phyloP scores from a whole-genome alignment of 2,329 filamentous ascomycete genomes.

The Amylocarpus encephaloides region DNA sequence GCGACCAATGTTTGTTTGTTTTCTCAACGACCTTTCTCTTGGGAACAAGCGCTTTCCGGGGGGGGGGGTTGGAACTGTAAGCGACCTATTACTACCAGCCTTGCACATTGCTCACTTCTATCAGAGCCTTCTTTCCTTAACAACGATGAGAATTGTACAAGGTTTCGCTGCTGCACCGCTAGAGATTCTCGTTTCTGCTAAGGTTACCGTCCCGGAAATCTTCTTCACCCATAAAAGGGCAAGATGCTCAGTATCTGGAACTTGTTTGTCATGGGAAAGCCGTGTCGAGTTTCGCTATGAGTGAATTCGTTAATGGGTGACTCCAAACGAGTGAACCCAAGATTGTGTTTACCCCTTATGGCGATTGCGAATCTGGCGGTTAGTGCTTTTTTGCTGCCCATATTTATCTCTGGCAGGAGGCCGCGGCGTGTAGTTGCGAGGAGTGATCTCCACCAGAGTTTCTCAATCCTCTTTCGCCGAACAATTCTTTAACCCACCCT shows the following conservation, averaged over 20 bases:
- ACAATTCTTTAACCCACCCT: not conserved
- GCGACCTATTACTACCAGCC: not conserved
- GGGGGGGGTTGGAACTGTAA: conserved; percentile 34
- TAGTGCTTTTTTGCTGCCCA: conserved; percentile 20
- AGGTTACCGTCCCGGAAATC: conserved; percentile 39
- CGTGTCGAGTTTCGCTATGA: conserved; percentile 31
- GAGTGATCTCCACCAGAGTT: conserved; percentile 12
- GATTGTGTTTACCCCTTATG: conserved; percentile 18
- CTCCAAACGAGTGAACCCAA: conserved; percentile 25
- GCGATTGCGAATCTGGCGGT: conserved; percentile 19
- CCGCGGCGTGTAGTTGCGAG: conserved; percentile 28
- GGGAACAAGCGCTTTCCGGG: conserved; percentile 34
- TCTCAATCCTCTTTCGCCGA: not conserved
- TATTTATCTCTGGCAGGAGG: conserved; percentile 30
- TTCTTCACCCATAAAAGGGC: conserved; percentile 42
- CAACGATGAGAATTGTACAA: conserved; percentile 30
- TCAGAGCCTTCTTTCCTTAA: conserved; percentile 34
- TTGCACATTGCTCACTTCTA: not conserved
- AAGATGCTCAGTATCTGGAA: conserved; percentile 26
- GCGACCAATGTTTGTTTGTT: conserved; percentile 27
- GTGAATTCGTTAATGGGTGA: conserved; percentile 25
- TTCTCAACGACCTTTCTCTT: conserved; percentile 32
- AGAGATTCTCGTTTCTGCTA: conserved; percentile 31
- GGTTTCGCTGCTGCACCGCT: conserved; percentile 27
- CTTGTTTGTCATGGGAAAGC: conserved; percentile 31